Evolutionary conservation across 176 grass and related monocot genomes (phyloP).

Genomic region (Aegilops sharonensis): DNA sequence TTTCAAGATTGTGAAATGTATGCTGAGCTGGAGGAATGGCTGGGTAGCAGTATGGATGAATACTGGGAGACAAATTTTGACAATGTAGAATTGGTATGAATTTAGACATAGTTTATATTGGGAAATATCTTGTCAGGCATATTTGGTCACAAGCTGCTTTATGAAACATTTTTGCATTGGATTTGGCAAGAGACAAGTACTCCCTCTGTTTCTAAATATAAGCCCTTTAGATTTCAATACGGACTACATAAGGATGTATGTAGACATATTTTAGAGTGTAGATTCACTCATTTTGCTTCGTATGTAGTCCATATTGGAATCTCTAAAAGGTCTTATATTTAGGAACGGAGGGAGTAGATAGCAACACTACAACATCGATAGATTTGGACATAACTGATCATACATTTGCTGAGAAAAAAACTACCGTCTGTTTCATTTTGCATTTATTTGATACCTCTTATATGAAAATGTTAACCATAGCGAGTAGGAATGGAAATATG

Average conservation of each 20-base stretch:
- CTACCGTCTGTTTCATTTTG: neutral
- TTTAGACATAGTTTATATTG: conserved; percentile 8
- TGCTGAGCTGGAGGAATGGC: conserved; percentile 78
- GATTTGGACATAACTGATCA: neutral
- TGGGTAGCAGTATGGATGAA: conserved; percentile 59
- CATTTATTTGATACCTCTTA: conserved; percentile 5
- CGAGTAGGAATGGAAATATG: neutral
- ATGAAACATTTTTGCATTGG: neutral
- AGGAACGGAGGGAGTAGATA: neutral
- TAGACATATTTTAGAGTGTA: too few species aligned
- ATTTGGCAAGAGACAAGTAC: neutral
- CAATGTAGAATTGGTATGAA: conserved; percentile 60
- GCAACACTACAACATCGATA: neutral
- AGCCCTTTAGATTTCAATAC: too few species aligned
- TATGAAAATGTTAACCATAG: neutral
- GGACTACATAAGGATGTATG: too few species aligned
- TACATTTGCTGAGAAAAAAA: conserved; percentile 1
- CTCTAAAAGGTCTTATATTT: too few species aligned
- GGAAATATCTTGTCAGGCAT: conserved; percentile 15
- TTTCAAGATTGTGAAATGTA: conserved; percentile 91
- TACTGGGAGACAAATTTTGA: conserved; percentile 79
- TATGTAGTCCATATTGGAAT: too few species aligned
- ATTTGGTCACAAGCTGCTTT: conserved; percentile 13
- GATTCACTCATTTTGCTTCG: too few species aligned
- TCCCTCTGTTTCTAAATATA: too few species aligned